Conservation (phyloP, 208 protist genomes). For the Trypanosoma platydactyli region DNA sequence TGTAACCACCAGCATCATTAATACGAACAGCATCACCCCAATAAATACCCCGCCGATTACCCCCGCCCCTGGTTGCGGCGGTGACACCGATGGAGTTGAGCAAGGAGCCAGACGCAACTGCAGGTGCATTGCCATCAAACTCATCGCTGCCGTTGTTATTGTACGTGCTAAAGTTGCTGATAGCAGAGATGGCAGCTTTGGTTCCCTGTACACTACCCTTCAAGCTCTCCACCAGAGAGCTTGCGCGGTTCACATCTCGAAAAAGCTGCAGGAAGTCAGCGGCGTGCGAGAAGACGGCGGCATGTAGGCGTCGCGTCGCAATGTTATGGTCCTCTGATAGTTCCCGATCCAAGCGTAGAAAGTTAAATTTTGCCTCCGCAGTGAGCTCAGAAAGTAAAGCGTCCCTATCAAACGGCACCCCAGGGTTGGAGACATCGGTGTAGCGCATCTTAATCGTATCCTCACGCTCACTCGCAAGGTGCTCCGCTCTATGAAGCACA, state of each 20-base stretch:
- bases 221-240: conserved; percentile 67
- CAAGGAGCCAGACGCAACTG: conserved; percentile 10
- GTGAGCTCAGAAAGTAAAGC: conserved; percentile 60
- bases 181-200: conserved; percentile 76
- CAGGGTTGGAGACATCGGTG: conserved; percentile 26
- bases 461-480: conserved; percentile 46
- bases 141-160: conserved; percentile 25
- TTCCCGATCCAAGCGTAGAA: conserved; percentile 70
- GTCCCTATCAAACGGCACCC: conserved; percentile 66
- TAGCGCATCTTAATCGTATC: conserved; percentile 51
- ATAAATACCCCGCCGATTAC: not conserved
- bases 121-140: not conserved
- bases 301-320: conserved; percentile 60
- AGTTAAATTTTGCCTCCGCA: conserved; percentile 56
- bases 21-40: not conserved
- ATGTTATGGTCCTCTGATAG: conserved; percentile 74
- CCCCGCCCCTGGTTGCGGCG: too few species aligned
- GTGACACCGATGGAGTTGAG: not conserved
- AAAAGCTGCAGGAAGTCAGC: conserved; percentile 83
- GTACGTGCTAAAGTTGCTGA: conserved; percentile 70
- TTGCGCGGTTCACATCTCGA: conserved; percentile 74
- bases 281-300: conserved; percentile 70
- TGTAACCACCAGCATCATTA: not conserved
- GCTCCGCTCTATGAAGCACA: conserved; percentile 10
- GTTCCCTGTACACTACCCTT: conserved; percentile 85